phyloP scores from a whole-genome alignment of 257 asterid species.

The Jasminum sambac region DNA sequence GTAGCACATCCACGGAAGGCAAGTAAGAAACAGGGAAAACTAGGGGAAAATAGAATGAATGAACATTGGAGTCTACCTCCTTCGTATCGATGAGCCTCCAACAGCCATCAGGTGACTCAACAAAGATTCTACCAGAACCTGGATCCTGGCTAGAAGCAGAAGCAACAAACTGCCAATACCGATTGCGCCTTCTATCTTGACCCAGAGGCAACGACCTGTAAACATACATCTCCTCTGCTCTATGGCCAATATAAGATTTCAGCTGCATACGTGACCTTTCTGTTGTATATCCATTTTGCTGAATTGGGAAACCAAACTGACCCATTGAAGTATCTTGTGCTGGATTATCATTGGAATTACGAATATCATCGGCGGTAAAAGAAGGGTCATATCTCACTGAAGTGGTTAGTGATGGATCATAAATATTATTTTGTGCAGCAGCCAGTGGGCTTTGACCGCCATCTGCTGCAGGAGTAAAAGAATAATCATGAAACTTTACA shows the following conservation, averaged over 20 bases:
- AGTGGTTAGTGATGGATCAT: constrained; percentile 42
- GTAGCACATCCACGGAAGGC: neutral
- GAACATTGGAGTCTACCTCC: constrained; percentile 51
- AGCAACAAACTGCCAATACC: constrained; percentile 92
- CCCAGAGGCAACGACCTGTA: constrained; percentile 97
- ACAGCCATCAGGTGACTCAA: constrained; percentile 67
- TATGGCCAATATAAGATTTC: constrained; percentile 86
- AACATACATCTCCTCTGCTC: constrained; percentile 82
- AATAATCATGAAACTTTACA: constrained; percentile 59
- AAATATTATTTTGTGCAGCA: constrained; percentile 39
- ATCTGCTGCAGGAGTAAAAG: constrained; percentile 54
- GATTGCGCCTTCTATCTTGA: constrained; percentile 93
- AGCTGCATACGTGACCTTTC: constrained; percentile 92
- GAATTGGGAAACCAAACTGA: constrained; percentile 50
- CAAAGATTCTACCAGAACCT: constrained; percentile 91
- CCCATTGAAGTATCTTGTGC: constrained; percentile 40
- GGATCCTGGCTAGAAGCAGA: constrained; percentile 84
- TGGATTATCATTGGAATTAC: constrained; percentile 36
- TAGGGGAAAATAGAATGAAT: neutral
- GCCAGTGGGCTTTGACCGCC: constrained; percentile 67
- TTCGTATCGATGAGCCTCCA: constrained; percentile 88
- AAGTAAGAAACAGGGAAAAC: neutral
- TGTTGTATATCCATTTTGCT: constrained; percentile 69
- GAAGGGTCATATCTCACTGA: constrained; percentile 60
- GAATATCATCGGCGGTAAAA: constrained; percentile 43